These are phyloP conservation scores for Taphrina wiesneri DNA, from an alignment of 1,139 yeast species.

Conservation along the genomic window DNA sequence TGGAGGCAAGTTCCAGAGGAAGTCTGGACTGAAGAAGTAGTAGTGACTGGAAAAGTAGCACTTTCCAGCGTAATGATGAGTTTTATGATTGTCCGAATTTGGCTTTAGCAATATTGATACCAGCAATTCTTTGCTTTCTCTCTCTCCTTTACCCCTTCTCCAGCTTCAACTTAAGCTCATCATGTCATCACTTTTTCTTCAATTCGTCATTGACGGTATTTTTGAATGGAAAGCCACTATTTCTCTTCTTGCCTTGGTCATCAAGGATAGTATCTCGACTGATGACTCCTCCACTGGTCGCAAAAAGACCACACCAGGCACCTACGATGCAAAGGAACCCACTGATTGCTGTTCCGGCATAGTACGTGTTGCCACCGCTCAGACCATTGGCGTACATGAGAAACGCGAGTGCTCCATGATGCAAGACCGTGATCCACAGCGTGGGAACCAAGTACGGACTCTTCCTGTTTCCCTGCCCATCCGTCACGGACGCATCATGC, in stretches of 20 bases:
- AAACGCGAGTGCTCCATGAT: conserved; percentile 8
- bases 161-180: not conserved
- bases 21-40: conserved; percentile 2
- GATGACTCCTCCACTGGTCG: conserved; percentile 13
- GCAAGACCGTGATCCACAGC: conserved; percentile 20
- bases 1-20: conserved; percentile 24
- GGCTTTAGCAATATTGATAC: not conserved
- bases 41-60: not conserved
- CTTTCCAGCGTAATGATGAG: not conserved
- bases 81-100: not conserved
- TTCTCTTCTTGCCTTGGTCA: conserved; percentile 10
- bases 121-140: not conserved
- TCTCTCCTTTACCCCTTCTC: not conserved
- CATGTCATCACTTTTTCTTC: conserved; percentile 4
- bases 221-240: conserved; percentile 29
- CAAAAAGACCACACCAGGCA: conserved; percentile 25
- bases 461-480: not conserved
- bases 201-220: conserved; percentile 17
- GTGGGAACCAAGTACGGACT: conserved; percentile 27
- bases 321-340: conserved; percentile 16
- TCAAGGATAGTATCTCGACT: conserved; percentile 9
- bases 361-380: not conserved
- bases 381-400: conserved; percentile 7
- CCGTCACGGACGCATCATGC: not conserved
- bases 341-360: conserved; percentile 7